Percentiles rank a stretch among this genome's conserved stretches.
phyloP scores from a whole-genome alignment of 352 stramenopile genomes.

The Globisporangium paddicum region DNA sequence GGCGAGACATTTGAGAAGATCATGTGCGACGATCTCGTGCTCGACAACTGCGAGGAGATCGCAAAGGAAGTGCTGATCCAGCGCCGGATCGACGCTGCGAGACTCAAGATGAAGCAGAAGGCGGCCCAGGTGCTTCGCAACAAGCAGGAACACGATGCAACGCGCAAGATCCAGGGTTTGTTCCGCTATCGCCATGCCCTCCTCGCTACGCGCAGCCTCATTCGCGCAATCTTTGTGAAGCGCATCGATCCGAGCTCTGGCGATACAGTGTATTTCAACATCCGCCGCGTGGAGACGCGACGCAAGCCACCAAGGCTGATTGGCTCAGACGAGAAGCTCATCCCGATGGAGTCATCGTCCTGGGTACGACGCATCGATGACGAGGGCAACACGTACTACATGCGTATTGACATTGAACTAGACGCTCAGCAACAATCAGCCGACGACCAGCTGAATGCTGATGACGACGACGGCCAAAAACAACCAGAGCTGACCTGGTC shows the following conservation, averaged over 20 bases:
- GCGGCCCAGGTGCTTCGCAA: conserved; percentile 25
- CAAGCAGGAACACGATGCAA: conserved; percentile 28
- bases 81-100: conserved; percentile 38
- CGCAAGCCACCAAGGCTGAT: conserved; percentile 38
- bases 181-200: conserved; percentile 51
- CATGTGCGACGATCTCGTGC: conserved; percentile 60
- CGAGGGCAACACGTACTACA: conserved; percentile 47
- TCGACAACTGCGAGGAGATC: conserved; percentile 62
- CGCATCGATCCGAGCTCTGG: conserved; percentile 52
- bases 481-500: conserved; percentile 7
- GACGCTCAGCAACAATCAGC: background rate
- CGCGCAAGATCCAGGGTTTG: conserved; percentile 59
- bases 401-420: conserved; percentile 26
- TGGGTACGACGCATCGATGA: conserved; percentile 54
- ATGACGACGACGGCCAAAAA: background rate
- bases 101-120: conserved; percentile 18
- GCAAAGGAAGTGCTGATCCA: conserved; percentile 56
- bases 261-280: conserved; percentile 58
- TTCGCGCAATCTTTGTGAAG: conserved; percentile 51
- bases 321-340: conserved; percentile 36
- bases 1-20: conserved; percentile 57
- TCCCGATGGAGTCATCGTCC: conserved; percentile 55
- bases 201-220: conserved; percentile 33
- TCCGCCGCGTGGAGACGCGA: conserved; percentile 29
- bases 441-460: background rate